These are phyloP conservation scores for Davidsoniella australis DNA, from an alignment of 2,329 filamentous ascomycete genomes.

Conservation along the genomic window DNA sequence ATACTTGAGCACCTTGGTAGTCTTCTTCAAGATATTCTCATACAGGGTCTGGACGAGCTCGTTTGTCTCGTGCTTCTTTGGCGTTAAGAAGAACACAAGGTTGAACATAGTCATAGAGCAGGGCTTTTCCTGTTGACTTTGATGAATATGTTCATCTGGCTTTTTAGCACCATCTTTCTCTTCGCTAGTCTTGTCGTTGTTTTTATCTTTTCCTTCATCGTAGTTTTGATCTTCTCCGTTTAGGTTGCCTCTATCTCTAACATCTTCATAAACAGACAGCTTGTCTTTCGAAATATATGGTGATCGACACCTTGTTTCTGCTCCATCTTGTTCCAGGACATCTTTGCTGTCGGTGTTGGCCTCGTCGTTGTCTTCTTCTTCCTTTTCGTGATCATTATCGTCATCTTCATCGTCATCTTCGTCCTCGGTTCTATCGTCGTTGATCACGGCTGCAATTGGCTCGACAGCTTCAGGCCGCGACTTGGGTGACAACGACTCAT, in stretches of 20 bases:
- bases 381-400: conserved; percentile 18
- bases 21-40: conserved; percentile 75
- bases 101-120: conserved; percentile 93
- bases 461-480: background rate
- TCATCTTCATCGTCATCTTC: conserved; percentile 14
- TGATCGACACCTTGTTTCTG: conserved; percentile 1
- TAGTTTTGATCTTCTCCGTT: conserved; percentile 16
- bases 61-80: conserved; percentile 60
- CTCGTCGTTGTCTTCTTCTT: conserved; percentile 16
- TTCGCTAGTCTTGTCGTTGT: conserved; percentile 20
- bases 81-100: conserved; percentile 78
- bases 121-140: conserved; percentile 39
- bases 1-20: conserved; percentile 83
- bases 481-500: conserved; percentile 10
- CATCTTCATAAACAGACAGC: background rate
- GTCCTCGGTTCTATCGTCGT: conserved; percentile 16
- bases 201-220: conserved; percentile 18
- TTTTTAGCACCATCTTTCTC: background rate
- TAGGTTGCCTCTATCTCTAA: conserved; percentile 18
- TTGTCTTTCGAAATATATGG: no score
- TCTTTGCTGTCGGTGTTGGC: no score
- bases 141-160: background rate
- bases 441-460: conserved; percentile 13
- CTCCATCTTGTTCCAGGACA: conserved; percentile 12
- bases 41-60: conserved; percentile 62